Evolutionary conservation across 2,329 filamentous ascomycete genomes (phyloP), one percentile per base, ranked within the genome.

Genomic region (Talaromyces sp.): DNA sequence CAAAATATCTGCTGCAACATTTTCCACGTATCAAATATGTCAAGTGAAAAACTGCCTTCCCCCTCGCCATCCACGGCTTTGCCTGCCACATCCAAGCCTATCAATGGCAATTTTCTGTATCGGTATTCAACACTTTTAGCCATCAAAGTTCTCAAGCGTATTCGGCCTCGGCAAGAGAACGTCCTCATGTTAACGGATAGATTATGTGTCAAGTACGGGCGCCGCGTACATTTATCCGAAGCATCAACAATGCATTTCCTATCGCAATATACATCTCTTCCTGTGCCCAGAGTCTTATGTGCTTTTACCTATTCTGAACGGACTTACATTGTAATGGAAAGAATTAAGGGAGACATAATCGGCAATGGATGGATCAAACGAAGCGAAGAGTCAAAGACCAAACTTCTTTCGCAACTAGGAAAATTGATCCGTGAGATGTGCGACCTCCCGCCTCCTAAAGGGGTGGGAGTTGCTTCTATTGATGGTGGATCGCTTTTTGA

Each of bases 291-390:
- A 66, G 72, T 79, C 8, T 64, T 72, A 37, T 79, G 75, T 67
- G 71, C 76, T 35, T 81, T 80, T 69, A 70, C 65, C 27, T 72
- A 61, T 59, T 67, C 67, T 33, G 70, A 67, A 5, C 31, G 14
- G 35, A 76, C 73, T 2, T 81, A 79, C 60, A 79, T 79, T 52
- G 67, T 77, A 50, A 81, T 80, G 76, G 73, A 78, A 69, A 74
- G 74, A 62, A 75, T 80, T 22, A 66, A 75, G 35, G 77, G 77
- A n/a, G 68, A 76, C 3, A 76, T 74, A 7, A 71, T 79, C 65
- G 70, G 71, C 37, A 64, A 35, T 14, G 68, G 66, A 22, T 80
- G 75, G 78, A 62, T 72, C 1, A 64, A 67, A 54, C 70, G 72
- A 59, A 74, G 68, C 62, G 68, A 73, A 27, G 66, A 76, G 27